A percentile compares a stretch with the other conserved stretches of the same genome.
Evolutionary conservation across 2,329 filamentous ascomycete species (phyloP).

Genomic region (Botrytis hyacinthi): DNA sequence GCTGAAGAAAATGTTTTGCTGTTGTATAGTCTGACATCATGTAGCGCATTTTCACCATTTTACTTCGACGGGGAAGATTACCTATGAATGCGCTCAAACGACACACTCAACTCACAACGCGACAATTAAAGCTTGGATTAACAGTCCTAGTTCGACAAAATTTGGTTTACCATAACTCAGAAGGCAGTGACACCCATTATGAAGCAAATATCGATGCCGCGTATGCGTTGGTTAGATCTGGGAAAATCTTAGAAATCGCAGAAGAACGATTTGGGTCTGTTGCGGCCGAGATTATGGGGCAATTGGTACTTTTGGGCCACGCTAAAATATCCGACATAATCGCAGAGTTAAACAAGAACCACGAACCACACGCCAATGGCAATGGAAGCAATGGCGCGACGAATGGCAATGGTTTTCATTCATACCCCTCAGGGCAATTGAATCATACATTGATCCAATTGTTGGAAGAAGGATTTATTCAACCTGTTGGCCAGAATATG

Average conservation of each 20-base stretch:
- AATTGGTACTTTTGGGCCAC: constrained; percentile 74
- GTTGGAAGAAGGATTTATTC: constrained; percentile 65
- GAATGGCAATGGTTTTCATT: constrained; percentile 20
- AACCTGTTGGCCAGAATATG: constrained; percentile 57
- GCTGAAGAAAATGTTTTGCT: constrained; percentile 18
- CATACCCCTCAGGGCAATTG: constrained; percentile 41
- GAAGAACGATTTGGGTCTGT: constrained; percentile 71
- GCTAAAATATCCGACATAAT: constrained; percentile 67
- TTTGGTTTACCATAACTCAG: constrained; percentile 66
- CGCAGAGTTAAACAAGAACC: constrained; percentile 53
- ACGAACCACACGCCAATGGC: constrained; percentile 35
- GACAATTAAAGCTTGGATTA: constrained; percentile 77
- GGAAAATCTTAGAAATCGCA: constrained; percentile 76
- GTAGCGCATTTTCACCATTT: constrained; percentile 79
- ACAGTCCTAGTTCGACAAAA: constrained; percentile 86
- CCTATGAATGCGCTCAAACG: constrained; percentile 66
- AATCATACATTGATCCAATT: constrained; percentile 46
- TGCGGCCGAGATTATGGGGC: constrained; percentile 71
- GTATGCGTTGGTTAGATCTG: constrained; percentile 77
- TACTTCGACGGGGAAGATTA: constrained; percentile 77
- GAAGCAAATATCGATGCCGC: constrained; percentile 78
- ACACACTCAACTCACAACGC: constrained; percentile 69
- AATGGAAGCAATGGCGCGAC: constrained; percentile 29
- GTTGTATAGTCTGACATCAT: constrained; percentile 31
- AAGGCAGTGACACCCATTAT: constrained; percentile 66